Evolutionary conservation across 139 green algal genomes (phyloP), one percentile per base, ranked within the genome.

Genomic region (Chlamydomonas sp.): DNA sequence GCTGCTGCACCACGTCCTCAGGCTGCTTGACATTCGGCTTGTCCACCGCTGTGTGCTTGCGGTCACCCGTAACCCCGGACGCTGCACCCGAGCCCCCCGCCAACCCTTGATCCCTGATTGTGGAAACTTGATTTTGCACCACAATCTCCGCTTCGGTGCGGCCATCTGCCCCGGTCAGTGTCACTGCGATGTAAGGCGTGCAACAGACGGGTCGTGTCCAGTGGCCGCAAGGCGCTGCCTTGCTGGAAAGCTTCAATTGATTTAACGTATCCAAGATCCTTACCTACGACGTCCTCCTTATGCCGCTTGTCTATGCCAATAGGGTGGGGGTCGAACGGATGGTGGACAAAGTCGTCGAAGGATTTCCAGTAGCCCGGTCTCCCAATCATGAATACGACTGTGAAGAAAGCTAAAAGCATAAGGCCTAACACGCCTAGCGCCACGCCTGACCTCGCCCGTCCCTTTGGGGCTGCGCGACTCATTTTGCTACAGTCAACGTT

Each of bases 391-490:
- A 91, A 91, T 5, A 91, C 79, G 4, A 88, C 63, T 5, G 87
- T 69, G 62, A 91, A 91, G 68, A 91, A 91, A 0, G 77, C 87
- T 57, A 91, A 61, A 4, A 90, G 75, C 83, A 90, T 90, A 1
- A 89, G 49, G 61, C 84, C 89, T 16, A 88, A 68, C 61, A 90
- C 89, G 17, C 81, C 79, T 18, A 92, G 67, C 31, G 86, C 89
- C 76, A 90, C 78, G 69, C 80, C 84, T 12, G 31, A 49, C 31
- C 31, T 49, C 31, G 31, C 31, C 31, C 31, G 31, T 49, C 31
- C 31, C 31, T 49, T 49, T 49, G 31, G 31, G 31, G 31, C 31
- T 49, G 31, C 31, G 31, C 31, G 31, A 49, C 31, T 49, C 31
- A 49, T 49, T 49, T 49, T 49, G 31, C 31, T 49, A 49, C 31